Conservation (phyloP, 352 stramenopile genomes). For the Pythium phragmiticola region DNA sequence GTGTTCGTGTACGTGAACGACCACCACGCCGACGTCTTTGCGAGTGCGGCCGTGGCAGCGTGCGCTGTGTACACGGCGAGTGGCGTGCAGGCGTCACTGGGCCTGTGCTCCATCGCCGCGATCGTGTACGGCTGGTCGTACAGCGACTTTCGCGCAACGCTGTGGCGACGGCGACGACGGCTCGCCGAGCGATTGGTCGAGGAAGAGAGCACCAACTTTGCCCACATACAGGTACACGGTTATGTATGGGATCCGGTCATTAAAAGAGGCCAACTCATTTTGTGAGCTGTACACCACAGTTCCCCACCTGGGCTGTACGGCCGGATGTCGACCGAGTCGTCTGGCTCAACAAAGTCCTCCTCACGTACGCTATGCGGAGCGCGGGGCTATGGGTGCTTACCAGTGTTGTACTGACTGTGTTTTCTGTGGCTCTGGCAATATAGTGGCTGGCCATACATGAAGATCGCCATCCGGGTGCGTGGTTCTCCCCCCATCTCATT, state of each 20-base stretch:
- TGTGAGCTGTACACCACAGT: slow-evolving; percentile 18
- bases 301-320: slow-evolving; percentile 55
- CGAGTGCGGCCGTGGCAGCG: slow-evolving; percentile 34
- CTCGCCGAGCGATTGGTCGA: slow-evolving; percentile 27
- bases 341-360: slow-evolving; percentile 78
- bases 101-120: slow-evolving; percentile 33
- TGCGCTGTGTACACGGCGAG: slow-evolving; percentile 38
- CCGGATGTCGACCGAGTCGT: slow-evolving; percentile 71
- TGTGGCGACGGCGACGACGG: slow-evolving; percentile 25
- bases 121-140: slow-evolving; percentile 61
- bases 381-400: background rate
- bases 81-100: slow-evolving; percentile 41
- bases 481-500: background rate
- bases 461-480: slow-evolving; percentile 67
- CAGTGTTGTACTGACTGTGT: background rate
- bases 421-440: background rate
- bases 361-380: slow-evolving; percentile 27
- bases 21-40: slow-evolving; percentile 31
- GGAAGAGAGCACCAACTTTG: slow-evolving; percentile 35
- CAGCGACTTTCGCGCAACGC: slow-evolving; percentile 43
- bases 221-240: slow-evolving; percentile 28
- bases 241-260: no score
- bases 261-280: background rate
- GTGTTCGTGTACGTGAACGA: slow-evolving; percentile 36
- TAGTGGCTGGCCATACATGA: slow-evolving; percentile 73